phyloP scores from a whole-genome alignment of 352 stramenopile genomes.

The Aphanomyces euteiches region DNA sequence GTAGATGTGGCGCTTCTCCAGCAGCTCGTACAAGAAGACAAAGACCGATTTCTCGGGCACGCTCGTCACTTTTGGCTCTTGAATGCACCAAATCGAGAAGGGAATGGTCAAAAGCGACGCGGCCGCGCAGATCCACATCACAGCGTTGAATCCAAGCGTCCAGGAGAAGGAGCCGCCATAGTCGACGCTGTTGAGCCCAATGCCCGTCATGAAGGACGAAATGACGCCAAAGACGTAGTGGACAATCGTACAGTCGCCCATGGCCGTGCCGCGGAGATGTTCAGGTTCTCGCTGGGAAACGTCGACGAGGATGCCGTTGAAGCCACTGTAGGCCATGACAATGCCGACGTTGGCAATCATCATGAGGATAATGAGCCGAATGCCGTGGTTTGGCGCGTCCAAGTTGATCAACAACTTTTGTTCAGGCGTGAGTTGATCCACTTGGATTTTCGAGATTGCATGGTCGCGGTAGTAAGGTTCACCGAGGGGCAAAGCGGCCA shows the following conservation, averaged over 20 bases:
- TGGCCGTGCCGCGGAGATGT: slow-evolving; percentile 35
- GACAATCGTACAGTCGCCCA: slow-evolving; percentile 37
- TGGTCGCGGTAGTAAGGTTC: background rate
- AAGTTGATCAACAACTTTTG: slow-evolving; percentile 36
- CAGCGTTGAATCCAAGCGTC: slow-evolving; percentile 38
- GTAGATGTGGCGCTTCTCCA: slow-evolving; percentile 51
- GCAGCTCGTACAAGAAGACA: slow-evolving; percentile 26
- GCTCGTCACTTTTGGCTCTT: background rate
- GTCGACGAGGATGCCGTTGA: slow-evolving; percentile 44
- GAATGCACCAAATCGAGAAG: slow-evolving; percentile 26
- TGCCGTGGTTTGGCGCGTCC: slow-evolving; percentile 33
- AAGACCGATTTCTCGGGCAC: background rate
- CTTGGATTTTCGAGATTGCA: background rate
- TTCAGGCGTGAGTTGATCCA: background rate
- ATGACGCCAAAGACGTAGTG: slow-evolving; percentile 33
- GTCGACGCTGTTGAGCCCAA: slow-evolving; percentile 56
- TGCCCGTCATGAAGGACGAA: background rate
- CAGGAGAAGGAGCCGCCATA: slow-evolving; percentile 56
- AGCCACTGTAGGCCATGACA: slow-evolving; percentile 39
- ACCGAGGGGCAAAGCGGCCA: slow-evolving; percentile 6
- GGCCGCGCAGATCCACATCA: slow-evolving; percentile 46
- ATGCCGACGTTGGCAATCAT: slow-evolving; percentile 47
- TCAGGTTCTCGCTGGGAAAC: slow-evolving; percentile 43
- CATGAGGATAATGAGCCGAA: slow-evolving; percentile 40
- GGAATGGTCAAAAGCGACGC: slow-evolving; percentile 39